Base-by-base conservation (phyloP, 75 land plant genomes). In the Ceratopteris richardii region DNA sequence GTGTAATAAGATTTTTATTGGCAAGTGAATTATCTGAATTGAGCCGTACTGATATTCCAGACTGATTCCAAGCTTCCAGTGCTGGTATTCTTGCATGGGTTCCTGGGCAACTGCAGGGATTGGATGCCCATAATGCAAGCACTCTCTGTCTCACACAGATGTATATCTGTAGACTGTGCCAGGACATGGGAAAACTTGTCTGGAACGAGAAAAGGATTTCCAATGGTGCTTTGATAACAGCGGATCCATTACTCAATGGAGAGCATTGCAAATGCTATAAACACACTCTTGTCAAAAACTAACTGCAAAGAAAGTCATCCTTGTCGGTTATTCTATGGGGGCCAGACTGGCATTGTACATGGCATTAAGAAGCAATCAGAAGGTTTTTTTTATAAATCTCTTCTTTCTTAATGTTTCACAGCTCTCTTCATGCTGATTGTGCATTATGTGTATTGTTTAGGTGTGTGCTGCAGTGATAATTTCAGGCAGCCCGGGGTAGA, bases 251-350 rank as follows among this genome's bases (percentile, higher is more conserved):
- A 71, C 26, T 77, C 91, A 31, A 70, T 95, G 50, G 84, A 87
- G 33, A 39, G 53, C 2, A 41, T 90, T 54, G 74, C 84, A 50
- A 67, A 68, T 39, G 57, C 79, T 10, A 31, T 95, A 26, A 36
- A 42, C 39, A 56, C 77, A 27, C 57, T 87, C 22, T 58, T 95
- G 21, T 21, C 57, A 26, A 17, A 61, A 27, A 58, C n/a, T 90
- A 29, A 64, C 52, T 23, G 71, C 75, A 30, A 63, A 56, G 21
- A 75, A 66, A 19, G 79, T 89, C 52, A 55, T 75, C 19, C 77
- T 85, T 40, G 69, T 90, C 39, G 99, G 99, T 7, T 95, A 95
- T 53, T 95, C 99, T 10, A 87, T 95, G 97, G 99, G 99, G 55
- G 99, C 93, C 42, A 80, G 99, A 47, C 80, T 95, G 40, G 88